Evolutionary conservation across 1,139 yeast genomes (phyloP).

Genomic region (Zygosaccharomyces pseudobailii): DNA sequence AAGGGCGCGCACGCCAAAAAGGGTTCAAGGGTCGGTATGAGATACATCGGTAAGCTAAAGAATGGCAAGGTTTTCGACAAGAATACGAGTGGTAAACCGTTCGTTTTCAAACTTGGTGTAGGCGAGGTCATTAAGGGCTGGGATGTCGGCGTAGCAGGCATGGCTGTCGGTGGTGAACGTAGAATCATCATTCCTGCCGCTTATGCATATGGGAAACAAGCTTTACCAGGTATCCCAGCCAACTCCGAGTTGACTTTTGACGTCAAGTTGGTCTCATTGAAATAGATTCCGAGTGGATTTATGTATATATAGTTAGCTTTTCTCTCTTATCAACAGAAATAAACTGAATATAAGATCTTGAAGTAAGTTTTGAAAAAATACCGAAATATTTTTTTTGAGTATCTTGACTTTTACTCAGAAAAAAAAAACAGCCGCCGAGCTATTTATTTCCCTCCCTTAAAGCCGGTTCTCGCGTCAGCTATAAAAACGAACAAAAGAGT

Average conservation of each 20-base stretch:
- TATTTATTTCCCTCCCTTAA: neutral
- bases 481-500: neutral
- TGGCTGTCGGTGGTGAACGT: conserved; percentile 99
- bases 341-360: too few relatives aligned
- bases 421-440: neutral
- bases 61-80: conserved; percentile 96
- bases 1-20: conserved; percentile 83
- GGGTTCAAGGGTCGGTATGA: conserved; percentile 89
- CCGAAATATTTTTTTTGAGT: neutral
- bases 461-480: neutral
- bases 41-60: conserved; percentile 96
- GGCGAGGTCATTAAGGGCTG: conserved; percentile 99
- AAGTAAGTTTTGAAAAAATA: too few relatives aligned
- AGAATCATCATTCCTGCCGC: conserved; percentile 93
- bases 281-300: conserved; percentile 41
- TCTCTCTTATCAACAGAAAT: too few relatives aligned
- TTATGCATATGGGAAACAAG: conserved; percentile 93
- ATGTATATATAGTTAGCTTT: neutral
- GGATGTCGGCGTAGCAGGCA: conserved; percentile 97
- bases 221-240: conserved; percentile 95
- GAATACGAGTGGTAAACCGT: conserved; percentile 96
- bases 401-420: neutral
- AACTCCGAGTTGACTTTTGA: conserved; percentile 95
- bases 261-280: conserved; percentile 86
- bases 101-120: conserved; percentile 82